phyloP scores from a whole-genome alignment of 129 eudicot species.

The Mikania micrantha region DNA sequence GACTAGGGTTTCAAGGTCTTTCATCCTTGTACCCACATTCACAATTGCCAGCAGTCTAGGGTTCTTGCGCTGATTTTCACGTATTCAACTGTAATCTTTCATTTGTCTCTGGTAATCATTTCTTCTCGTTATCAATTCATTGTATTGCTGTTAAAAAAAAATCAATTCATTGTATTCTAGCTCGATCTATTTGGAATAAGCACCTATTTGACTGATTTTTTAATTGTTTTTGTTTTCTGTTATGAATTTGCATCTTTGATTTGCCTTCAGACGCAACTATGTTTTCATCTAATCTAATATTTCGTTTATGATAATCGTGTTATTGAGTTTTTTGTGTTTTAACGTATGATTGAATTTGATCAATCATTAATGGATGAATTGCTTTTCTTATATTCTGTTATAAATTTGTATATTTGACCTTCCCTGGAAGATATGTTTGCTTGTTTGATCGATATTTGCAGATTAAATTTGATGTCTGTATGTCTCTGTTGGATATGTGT shows the following conservation, averaged over 20 bases:
- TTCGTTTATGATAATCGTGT: not conserved
- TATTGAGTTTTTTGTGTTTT: not conserved
- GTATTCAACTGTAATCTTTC: not conserved
- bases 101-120: not conserved
- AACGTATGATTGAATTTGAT: not conserved
- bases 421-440: not conserved
- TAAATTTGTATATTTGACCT: not conserved
- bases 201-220: not conserved
- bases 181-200: not conserved
- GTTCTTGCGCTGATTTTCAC: not conserved
- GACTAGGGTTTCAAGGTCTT: conserved; percentile 3
- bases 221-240: too few species aligned
- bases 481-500: not conserved
- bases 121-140: not conserved
- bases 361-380: not conserved
- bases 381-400: not conserved
- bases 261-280: too few species aligned
- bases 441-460: not conserved
- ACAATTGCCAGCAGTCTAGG: not conserved
- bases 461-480: not conserved
- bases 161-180: not conserved
- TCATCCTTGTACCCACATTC: not conserved
- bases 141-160: too few species aligned
- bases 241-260: not conserved
- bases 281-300: not conserved